Evolutionary conservation across 805 yeast species (phyloP).

Genomic region (Candida tallmaniae): DNA sequence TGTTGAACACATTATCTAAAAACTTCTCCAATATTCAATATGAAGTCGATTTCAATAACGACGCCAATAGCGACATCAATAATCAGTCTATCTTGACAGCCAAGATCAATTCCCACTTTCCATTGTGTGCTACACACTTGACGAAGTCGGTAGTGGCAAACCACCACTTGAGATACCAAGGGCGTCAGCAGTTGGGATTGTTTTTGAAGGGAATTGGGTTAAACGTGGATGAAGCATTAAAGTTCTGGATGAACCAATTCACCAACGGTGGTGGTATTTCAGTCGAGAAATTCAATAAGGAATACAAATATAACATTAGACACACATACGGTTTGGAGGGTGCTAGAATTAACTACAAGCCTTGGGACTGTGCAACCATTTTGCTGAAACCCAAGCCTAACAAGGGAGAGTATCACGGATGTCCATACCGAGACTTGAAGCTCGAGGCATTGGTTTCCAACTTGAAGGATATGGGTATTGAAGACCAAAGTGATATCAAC

Average conservation of each 20-base stretch:
- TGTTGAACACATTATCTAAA: conserved; percentile 70
- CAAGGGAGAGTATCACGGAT: conserved; percentile 77
- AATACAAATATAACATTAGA: conserved; percentile 81
- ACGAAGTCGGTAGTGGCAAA: conserved; percentile 54
- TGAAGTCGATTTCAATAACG: conserved; percentile 44
- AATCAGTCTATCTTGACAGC: conserved; percentile 55
- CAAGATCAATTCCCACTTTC: conserved; percentile 61
- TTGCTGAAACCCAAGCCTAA: conserved; percentile 66
- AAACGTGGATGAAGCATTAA: conserved; percentile 78
- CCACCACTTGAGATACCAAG: conserved; percentile 76
- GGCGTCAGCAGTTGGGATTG: conserved; percentile 79
- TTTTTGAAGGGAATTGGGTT: conserved; percentile 90
- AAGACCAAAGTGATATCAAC: conserved; percentile 51
- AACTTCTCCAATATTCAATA: conserved; percentile 45
- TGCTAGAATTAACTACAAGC: conserved; percentile 75
- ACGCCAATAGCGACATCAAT: conserved; percentile 44
- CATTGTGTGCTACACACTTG: conserved; percentile 72
- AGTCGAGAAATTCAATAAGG: conserved; percentile 77
- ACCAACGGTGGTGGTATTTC: conserved; percentile 44
- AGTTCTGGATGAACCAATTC: conserved; percentile 78
- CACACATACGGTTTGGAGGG: conserved; percentile 94
- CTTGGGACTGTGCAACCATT: conserved; percentile 81
- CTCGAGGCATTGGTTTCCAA: conserved; percentile 56
- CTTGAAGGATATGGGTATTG: conserved; percentile 61
- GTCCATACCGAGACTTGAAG: conserved; percentile 80